phyloP scores from a whole-genome alignment of 345 rosid species.

The Noccaea caerulescens region DNA sequence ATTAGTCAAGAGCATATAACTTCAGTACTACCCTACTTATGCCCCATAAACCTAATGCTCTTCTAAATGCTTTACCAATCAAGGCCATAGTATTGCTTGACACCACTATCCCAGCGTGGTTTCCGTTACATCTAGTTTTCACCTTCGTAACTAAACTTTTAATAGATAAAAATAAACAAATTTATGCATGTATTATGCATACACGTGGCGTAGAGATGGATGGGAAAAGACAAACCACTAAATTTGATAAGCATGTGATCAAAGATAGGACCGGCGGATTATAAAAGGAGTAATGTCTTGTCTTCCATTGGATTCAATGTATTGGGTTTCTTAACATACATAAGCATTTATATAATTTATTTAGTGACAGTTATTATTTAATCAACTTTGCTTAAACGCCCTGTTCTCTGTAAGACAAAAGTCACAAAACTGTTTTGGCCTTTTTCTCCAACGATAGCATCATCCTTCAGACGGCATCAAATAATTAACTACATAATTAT shows the following conservation, averaged over 20 bases:
- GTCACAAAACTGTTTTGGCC: slow-evolving; percentile 25
- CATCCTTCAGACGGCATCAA: slow-evolving; percentile 23
- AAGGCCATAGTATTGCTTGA: too few species aligned
- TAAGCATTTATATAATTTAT: slow-evolving; percentile 23
- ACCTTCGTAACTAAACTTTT: background rate
- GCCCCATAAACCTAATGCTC: too few species aligned
- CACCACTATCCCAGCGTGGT: too few species aligned
- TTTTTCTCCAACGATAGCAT: slow-evolving; percentile 23
- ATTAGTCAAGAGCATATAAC: too few species aligned
- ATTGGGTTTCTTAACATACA: slow-evolving; percentile 37
- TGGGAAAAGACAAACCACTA: slow-evolving; percentile 46
- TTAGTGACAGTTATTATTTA: slow-evolving; percentile 22
- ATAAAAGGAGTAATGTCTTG: slow-evolving; percentile 21
- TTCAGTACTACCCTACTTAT: too few species aligned
- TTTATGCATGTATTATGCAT: slow-evolving; percentile 3
- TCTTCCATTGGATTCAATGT: slow-evolving; percentile 41
- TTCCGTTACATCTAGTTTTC: background rate
- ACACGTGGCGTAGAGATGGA: slow-evolving; percentile 28
- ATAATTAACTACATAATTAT: background rate
- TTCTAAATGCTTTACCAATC: too few species aligned
- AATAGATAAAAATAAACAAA: background rate
- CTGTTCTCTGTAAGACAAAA: slow-evolving; percentile 7
- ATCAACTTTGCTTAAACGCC: slow-evolving; percentile 24
- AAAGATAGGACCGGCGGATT: slow-evolving; percentile 47
- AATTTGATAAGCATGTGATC: slow-evolving; percentile 47